These are phyloP conservation scores for Sporormia fimetaria DNA, from an alignment of 495 filamentous ascomycete genomes.

Conservation along the genomic window DNA sequence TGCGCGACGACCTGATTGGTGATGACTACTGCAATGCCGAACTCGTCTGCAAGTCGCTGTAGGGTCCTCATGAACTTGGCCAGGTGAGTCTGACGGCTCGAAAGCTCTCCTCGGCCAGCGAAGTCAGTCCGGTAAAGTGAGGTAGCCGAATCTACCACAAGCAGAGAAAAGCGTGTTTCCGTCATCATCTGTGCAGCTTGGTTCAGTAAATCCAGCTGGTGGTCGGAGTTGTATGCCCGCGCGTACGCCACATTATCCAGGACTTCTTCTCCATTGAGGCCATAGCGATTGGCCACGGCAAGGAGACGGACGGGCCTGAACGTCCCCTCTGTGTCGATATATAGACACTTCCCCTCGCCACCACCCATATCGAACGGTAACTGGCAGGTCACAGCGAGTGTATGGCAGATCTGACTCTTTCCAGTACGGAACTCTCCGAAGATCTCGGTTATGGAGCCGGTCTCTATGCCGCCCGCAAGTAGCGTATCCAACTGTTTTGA, in stretches of 20 bases:
- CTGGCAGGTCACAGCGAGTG: conserved; percentile 95
- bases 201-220: conserved; percentile 87
- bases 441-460: conserved; percentile 94
- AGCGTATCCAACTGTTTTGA: conserved; percentile 95
- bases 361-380: conserved; percentile 98
- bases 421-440: conserved; percentile 97
- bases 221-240: conserved; percentile 94
- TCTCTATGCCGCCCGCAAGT: conserved; percentile 88
- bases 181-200: conserved; percentile 98
- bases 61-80: conserved; percentile 96
- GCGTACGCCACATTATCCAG: conserved; percentile 97
- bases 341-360: conserved; percentile 96
- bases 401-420: conserved; percentile 97
- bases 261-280: conserved; percentile 90
- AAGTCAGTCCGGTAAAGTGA: conserved; percentile 95
- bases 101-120: conserved; percentile 84
- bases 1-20: conserved; percentile 98
- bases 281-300: conserved; percentile 85
- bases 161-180: conserved; percentile 89
- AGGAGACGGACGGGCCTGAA: conserved; percentile 88
- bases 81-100: conserved; percentile 77
- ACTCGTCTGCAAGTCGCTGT: conserved; percentile 90
- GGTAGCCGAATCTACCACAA: conserved; percentile 91
- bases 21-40: conserved; percentile 96
- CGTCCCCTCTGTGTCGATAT: conserved; percentile 97